phyloP scores from a whole-genome alignment of 2,329 filamentous ascomycete species.

The Ramularia endophylla region DNA sequence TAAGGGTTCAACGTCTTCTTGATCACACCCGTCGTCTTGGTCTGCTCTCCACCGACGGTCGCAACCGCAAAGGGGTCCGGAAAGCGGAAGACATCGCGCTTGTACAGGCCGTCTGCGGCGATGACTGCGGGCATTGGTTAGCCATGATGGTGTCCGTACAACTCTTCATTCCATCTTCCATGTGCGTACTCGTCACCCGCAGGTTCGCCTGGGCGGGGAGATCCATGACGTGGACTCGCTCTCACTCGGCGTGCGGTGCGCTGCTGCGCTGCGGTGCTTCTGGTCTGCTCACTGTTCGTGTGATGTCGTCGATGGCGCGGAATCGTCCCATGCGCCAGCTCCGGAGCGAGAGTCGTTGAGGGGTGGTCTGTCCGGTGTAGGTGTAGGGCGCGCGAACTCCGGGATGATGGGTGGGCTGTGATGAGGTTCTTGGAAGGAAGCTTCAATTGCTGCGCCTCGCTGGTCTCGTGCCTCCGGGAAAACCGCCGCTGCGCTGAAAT shows the following conservation, averaged over 20 bases:
- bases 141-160: background rate
- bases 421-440: too few relatives aligned
- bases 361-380: too few relatives aligned
- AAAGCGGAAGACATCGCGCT: slow-evolving; percentile 97
- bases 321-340: slow-evolving; percentile 9
- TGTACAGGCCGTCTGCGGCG: slow-evolving; percentile 96
- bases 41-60: slow-evolving; percentile 96
- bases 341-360: too few relatives aligned
- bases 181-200: slow-evolving; percentile 76
- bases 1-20: slow-evolving; percentile 99
- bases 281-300: slow-evolving; percentile 6
- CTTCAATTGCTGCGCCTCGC: too few relatives aligned
- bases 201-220: slow-evolving; percentile 64
- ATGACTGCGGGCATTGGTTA: slow-evolving; percentile 62
- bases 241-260: too few relatives aligned
- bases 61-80: slow-evolving; percentile 97
- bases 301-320: slow-evolving; percentile 6
- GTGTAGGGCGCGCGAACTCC: too few relatives aligned
- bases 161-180: slow-evolving; percentile 8
- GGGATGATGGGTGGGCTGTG: too few relatives aligned
- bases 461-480: too few relatives aligned
- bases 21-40: slow-evolving; percentile 93
- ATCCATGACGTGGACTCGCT: slow-evolving; percentile 33
- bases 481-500: too few relatives aligned
- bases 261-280: background rate